Percentiles rank a stretch among this genome's conserved stretches.
Evolutionary conservation across 805 yeast genomes (phyloP).

Genomic region (Candida tibetensis): DNA sequence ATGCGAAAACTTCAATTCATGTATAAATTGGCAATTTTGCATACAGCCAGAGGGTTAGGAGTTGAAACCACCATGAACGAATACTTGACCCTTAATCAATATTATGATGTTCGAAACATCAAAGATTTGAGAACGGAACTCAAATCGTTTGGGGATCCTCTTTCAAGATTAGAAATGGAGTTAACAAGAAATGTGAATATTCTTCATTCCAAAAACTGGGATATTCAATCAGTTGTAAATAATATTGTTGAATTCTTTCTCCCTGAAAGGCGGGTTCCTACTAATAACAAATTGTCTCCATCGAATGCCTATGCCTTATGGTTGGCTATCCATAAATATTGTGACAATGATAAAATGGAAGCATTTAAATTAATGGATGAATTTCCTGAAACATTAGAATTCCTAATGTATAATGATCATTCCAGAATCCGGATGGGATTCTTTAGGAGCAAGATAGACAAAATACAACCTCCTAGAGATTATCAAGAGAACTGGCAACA

Average conservation of each 20-base stretch:
- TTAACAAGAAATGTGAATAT: slow-evolving; percentile 2
- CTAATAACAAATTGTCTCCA: slow-evolving; percentile 22
- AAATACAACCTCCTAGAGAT: slow-evolving; percentile 15
- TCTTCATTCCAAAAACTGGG: slow-evolving; percentile 7
- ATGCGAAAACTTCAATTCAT: slow-evolving; percentile 21
- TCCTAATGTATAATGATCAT: slow-evolving; percentile 19
- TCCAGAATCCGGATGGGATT: slow-evolving; percentile 16
- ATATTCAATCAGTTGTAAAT: slow-evolving; percentile 10
- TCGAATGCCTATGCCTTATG: slow-evolving; percentile 17
- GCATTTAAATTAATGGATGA: slow-evolving; percentile 32
- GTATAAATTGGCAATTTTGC: slow-evolving; percentile 26
- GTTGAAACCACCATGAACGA: slow-evolving; percentile 10
- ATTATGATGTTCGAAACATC: slow-evolving; percentile 22
- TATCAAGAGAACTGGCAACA: slow-evolving; percentile 19
- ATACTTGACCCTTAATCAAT: slow-evolving; percentile 24
- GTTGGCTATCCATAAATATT: slow-evolving; percentile 15
- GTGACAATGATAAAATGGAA: slow-evolving; percentile 14
- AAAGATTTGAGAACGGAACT: slow-evolving; percentile 12
- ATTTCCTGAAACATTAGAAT: slow-evolving; percentile 34
- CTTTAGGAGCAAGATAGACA: slow-evolving; percentile 25
- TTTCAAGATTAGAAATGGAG: slow-evolving; percentile 12
- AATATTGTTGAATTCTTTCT: slow-evolving; percentile 27
- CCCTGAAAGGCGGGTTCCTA: slow-evolving; percentile 27
- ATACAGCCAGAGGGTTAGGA: slow-evolving; percentile 15
- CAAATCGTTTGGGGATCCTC: slow-evolving; percentile 11